phyloP scores from a whole-genome alignment of 352 stramenopile genomes.

The Pythium coloratum region DNA sequence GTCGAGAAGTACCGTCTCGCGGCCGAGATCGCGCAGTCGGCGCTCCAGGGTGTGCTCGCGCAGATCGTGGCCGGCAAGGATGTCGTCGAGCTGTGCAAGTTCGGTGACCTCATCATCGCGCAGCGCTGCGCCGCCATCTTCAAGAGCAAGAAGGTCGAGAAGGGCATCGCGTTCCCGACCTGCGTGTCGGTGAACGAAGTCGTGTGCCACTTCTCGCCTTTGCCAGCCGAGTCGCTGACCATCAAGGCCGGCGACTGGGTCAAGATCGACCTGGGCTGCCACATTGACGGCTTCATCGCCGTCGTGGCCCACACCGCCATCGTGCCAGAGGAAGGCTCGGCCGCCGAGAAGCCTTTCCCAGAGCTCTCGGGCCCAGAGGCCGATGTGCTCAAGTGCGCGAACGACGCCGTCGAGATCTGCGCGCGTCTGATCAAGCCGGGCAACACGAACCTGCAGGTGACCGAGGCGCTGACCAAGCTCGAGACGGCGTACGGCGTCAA shows the following conservation, averaged over 20 bases:
- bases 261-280: conserved; percentile 97
- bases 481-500: conserved; percentile 96
- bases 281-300: conserved; percentile 99
- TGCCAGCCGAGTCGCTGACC: conserved; percentile 83
- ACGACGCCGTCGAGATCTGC: conserved; percentile 97
- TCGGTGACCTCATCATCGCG: conserved; percentile 83
- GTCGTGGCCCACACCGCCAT: conserved; percentile 98
- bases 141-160: conserved; percentile 97
- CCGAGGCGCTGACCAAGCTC: conserved; percentile 94
- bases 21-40: conserved; percentile 98
- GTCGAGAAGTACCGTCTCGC: conserved; percentile 98
- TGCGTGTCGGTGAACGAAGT: conserved; percentile 99
- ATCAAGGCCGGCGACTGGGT: conserved; percentile 87
- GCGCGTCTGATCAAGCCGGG: conserved; percentile 96
- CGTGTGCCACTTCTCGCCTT: conserved; percentile 98
- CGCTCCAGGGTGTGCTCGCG: conserved; percentile 93
- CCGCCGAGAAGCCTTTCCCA: conserved; percentile 53
- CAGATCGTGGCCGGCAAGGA: conserved; percentile 94
- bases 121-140: conserved; percentile 92
- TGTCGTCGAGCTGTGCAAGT: conserved; percentile 95
- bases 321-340: conserved; percentile 82
- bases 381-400: conserved; percentile 96
- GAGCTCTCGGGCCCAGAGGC: conserved; percentile 75
- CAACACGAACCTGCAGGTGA: conserved; percentile 96
- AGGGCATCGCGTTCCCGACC: conserved; percentile 99